Evolutionary conservation across 768 basidiomycete genomes (phyloP).

Genomic region (Pleurotus djamor): DNA sequence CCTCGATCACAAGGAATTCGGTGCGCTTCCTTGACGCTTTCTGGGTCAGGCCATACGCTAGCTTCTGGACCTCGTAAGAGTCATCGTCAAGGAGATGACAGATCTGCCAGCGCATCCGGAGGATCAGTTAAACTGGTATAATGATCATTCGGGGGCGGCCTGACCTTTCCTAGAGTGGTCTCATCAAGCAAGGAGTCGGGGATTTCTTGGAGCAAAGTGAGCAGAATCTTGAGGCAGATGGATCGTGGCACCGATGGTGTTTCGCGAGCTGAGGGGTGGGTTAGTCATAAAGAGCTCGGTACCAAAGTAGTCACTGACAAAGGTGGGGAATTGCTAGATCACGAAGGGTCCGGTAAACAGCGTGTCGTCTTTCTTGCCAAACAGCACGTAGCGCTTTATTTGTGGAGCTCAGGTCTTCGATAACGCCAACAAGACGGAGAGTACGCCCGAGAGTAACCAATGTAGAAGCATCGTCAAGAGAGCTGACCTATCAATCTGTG

Average conservation of each 20-base stretch:
- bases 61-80: constrained; percentile 64
- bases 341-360: constrained; percentile 56
- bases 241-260: constrained; percentile 55
- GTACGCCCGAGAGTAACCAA: constrained; percentile 70
- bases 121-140: neutral
- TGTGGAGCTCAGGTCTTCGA: constrained; percentile 67
- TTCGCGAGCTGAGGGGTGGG: neutral
- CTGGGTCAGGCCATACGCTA: constrained; percentile 72
- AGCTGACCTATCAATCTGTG: constrained; percentile 44
- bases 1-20: constrained; percentile 83
- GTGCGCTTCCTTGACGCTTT: constrained; percentile 73
- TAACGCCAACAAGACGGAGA: constrained; percentile 57
- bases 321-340: constrained; percentile 53
- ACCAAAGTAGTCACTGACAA: constrained; percentile 35
- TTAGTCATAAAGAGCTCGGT: neutral
- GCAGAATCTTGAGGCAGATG: constrained; percentile 62
- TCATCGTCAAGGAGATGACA: constrained; percentile 74
- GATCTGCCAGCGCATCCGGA: constrained; percentile 48
- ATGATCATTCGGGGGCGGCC: constrained; percentile 5
- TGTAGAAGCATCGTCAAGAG: constrained; percentile 53
- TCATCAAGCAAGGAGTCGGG: constrained; percentile 61
- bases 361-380: constrained; percentile 60
- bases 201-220: constrained; percentile 67
- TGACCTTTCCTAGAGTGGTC: constrained; percentile 63
- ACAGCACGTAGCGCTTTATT: constrained; percentile 72